Conservation (phyloP, 2,329 filamentous ascomycete genomes). For the Coniochaeta pulveracea region DNA sequence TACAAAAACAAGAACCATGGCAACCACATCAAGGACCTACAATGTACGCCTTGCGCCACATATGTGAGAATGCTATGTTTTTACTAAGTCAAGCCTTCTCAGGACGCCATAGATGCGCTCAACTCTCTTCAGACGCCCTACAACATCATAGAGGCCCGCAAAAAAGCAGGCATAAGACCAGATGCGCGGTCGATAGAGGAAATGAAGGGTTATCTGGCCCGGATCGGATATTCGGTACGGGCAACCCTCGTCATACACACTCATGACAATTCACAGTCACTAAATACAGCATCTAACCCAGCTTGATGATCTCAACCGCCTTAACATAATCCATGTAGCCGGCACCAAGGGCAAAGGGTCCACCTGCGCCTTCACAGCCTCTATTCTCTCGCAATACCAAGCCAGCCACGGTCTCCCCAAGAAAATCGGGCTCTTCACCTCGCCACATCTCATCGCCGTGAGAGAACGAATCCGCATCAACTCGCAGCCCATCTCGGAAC, state of each 20-base stretch:
- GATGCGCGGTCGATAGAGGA: constrained; percentile 69
- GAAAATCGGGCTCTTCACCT: constrained; percentile 66
- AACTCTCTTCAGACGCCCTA: constrained; percentile 82
- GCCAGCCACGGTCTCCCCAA: not conserved
- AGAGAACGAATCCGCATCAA: constrained; percentile 78
- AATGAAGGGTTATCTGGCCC: constrained; percentile 66
- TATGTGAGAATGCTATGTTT: not conserved
- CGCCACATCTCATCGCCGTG: constrained; percentile 73
- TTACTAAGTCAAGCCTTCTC: not conserved
- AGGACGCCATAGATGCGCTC: constrained; percentile 30
- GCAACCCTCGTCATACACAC: too few relatives aligned
- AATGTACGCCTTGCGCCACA: not conserved
- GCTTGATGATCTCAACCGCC: not conserved
- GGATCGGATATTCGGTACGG: constrained; percentile 61
- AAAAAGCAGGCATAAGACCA: constrained; percentile 60
- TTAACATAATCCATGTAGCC: constrained; percentile 57
- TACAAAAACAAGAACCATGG: not conserved
- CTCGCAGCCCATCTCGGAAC: constrained; percentile 56
- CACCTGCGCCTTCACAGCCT: constrained; percentile 72
- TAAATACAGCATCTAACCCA: too few relatives aligned
- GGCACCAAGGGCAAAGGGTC: constrained; percentile 94
- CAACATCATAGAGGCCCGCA: constrained; percentile 63
- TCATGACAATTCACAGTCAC: too few relatives aligned
- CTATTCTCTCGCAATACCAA: constrained; percentile 15
- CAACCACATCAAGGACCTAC: not conserved